Evolutionary conservation across 352 stramenopile species (phyloP).

Genomic region (Globisporangium abappressorium): DNA sequence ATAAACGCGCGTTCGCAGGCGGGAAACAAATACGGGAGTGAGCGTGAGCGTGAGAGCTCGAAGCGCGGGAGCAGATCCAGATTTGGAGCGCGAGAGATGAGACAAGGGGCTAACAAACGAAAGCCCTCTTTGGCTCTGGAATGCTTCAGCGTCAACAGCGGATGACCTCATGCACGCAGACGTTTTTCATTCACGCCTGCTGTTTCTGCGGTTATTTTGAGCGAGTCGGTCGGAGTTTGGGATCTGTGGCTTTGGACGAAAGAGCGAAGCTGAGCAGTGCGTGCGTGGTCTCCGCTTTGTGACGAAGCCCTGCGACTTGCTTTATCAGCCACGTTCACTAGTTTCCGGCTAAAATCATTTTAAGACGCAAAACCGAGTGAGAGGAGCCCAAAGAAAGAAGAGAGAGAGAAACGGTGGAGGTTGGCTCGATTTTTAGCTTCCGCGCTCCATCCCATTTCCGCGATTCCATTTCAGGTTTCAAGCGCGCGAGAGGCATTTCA

Average conservation of each 20-base stretch:
- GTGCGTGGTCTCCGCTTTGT: neutral
- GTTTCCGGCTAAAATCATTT: conserved; percentile 1
- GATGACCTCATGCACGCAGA: neutral
- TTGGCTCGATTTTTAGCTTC: conserved; percentile 8
- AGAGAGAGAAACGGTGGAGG: neutral
- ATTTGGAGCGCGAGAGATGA: neutral
- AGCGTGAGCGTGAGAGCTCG: neutral
- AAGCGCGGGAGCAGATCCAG: neutral
- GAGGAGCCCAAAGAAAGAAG: neutral
- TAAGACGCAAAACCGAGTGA: neutral
- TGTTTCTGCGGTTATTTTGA: conserved; percentile 8
- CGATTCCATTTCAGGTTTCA: neutral
- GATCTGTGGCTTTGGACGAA: neutral
- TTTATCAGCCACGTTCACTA: neutral
- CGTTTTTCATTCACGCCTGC: conserved; percentile 7
- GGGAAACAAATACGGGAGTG: conserved; percentile 3
- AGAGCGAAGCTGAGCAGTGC: neutral
- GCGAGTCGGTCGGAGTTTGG: neutral
- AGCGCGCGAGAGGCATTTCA: neutral
- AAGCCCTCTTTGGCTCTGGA: neutral
- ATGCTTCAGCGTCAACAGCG: neutral
- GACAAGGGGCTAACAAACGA: neutral
- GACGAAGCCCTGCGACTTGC: neutral
- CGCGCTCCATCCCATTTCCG: conserved; percentile 4
- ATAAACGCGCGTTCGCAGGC: conserved; percentile 1